Evolutionary conservation across 768 basidiomycete species (phyloP), one percentile per base, ranked within the genome.

Genomic region (Collybiopsis confluens): DNA sequence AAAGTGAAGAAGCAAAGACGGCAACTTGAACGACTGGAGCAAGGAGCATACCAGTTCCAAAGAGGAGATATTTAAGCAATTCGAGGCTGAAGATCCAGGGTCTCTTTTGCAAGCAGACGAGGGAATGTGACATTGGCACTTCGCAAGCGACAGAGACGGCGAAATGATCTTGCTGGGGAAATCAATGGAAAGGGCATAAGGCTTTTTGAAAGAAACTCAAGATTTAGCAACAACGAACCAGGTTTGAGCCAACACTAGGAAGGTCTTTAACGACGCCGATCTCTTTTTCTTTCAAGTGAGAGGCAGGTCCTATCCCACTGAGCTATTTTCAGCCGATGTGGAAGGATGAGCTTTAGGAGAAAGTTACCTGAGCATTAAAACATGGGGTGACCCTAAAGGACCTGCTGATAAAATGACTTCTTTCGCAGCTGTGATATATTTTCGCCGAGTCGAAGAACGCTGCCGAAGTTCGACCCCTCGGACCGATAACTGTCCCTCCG

Each of bases 41-140:
- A 15, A 52, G 40, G 36, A 52, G 51, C 40, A 52, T 43, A 28
- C 51, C 51, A 8, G 51, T 52, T 11, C 51, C 51, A 42, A 52
- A 52, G n/a, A 52, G 15, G 7, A 52, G 41, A 30, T 52, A 52
- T 44, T 44, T 41, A 23, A 52, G 30, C 7, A 52, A 5, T 30
- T 52, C 51, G 11, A 52, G n/a, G 28, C 42, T n/a, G 21, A 52
- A 52, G 4, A 33, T 27, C 51, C 51, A 52, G 18, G 51, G 51
- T 16, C 41, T 38, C 13, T 44, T 52, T 42, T 44, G 37, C 51
- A 52, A 35, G 9, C 37, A 52, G 20, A 44, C 23, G 21, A 52
- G 41, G 15, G 51, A 52, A 20, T 52, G 40, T 10, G 23, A 18
- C 51, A 43, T 52, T 13, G 38, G 51, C 13, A 52, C 51, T 18